These are phyloP conservation scores for Vitis labrusca DNA, from an alignment of 164 flowering plant genomes.

Conservation along the genomic window DNA sequence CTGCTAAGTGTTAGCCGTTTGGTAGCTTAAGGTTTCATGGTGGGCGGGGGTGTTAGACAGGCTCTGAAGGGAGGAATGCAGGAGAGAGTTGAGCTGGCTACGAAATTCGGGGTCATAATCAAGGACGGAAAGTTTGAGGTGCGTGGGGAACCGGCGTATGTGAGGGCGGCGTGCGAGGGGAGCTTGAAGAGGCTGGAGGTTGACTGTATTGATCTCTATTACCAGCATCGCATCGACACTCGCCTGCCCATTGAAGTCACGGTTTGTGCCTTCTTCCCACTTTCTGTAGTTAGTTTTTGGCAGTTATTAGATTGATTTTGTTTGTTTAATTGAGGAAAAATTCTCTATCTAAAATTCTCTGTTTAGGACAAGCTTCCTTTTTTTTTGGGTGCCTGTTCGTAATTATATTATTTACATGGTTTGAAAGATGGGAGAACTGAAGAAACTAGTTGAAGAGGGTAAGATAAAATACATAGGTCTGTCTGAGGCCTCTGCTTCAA, in stretches of 20 bases:
- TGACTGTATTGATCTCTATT: too few relatives aligned
- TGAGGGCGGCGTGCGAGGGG: constrained; percentile 29
- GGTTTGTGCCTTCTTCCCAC: constrained; percentile 12
- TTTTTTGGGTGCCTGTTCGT: too few relatives aligned
- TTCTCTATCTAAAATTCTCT: too few relatives aligned
- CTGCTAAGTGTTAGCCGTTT: neutral
- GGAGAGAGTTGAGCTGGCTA: constrained; percentile 26
- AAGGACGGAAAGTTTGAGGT: constrained; percentile 12
- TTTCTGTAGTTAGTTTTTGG: too few relatives aligned
- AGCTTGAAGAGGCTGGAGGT: too few relatives aligned
- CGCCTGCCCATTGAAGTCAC: too few relatives aligned
- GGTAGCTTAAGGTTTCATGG: too few relatives aligned
- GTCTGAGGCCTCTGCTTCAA: constrained; percentile 60
- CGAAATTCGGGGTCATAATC: constrained; percentile 25
- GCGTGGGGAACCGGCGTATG: constrained; percentile 27
- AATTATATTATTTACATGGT: too few relatives aligned
- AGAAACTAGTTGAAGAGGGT: constrained; percentile 58
- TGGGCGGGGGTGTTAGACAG: constrained; percentile 9
- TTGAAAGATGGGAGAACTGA: constrained; percentile 46
- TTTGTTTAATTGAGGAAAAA: too few relatives aligned
- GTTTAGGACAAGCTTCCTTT: too few relatives aligned
- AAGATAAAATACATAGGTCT: constrained; percentile 58
- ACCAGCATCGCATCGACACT: too few relatives aligned
- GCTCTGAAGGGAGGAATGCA: constrained; percentile 14
- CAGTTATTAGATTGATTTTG: too few relatives aligned